Conservation (phyloP, 768 basidiomycete species). For the Paxillus ammoniavirescens region DNA sequence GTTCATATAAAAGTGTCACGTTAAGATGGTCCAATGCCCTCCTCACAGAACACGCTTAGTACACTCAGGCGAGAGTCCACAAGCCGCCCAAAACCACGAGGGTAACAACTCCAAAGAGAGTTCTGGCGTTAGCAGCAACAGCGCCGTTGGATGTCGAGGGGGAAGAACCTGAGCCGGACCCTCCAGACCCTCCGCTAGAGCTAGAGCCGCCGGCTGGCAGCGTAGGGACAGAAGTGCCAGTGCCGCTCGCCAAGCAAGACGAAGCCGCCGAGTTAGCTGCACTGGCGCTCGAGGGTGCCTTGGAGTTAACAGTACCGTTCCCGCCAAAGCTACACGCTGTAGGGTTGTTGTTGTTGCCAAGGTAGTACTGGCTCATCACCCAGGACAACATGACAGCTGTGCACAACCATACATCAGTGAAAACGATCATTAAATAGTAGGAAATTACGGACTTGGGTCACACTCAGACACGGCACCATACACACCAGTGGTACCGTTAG, state of each 20-base stretch:
- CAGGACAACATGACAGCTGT: conserved; percentile 78
- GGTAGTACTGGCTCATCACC: conserved; percentile 78
- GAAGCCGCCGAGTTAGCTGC: conserved; percentile 55
- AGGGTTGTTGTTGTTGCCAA: conserved; percentile 53
- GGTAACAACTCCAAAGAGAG: conserved; percentile 36
- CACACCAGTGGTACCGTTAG: conserved; percentile 66
- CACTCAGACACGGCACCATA: conserved; percentile 80
- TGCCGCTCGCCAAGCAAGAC: conserved; percentile 66
- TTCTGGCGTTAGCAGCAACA: conserved; percentile 28
- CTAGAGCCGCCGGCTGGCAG: conserved; percentile 35
- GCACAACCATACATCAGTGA: conserved; percentile 6
- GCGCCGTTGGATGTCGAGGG: conserved; percentile 23
- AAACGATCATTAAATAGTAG: neutral
- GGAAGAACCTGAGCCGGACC: conserved; percentile 16
- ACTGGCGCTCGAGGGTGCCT: conserved; percentile 46
- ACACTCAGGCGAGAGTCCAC: conserved; percentile 37
- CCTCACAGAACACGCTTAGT: neutral
- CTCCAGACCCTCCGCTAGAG: conserved; percentile 19
- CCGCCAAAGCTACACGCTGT: conserved; percentile 78
- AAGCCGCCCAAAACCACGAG: conserved; percentile 42
- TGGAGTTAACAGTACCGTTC: conserved; percentile 74
- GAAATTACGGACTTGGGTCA: conserved; percentile 61
- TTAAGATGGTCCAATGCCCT: neutral
- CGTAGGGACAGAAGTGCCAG: conserved; percentile 62
- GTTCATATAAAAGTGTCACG: no score